Evolutionary conservation across 495 filamentous ascomycete species (phyloP).

Genomic region (Penicillium dipodomyicola): DNA sequence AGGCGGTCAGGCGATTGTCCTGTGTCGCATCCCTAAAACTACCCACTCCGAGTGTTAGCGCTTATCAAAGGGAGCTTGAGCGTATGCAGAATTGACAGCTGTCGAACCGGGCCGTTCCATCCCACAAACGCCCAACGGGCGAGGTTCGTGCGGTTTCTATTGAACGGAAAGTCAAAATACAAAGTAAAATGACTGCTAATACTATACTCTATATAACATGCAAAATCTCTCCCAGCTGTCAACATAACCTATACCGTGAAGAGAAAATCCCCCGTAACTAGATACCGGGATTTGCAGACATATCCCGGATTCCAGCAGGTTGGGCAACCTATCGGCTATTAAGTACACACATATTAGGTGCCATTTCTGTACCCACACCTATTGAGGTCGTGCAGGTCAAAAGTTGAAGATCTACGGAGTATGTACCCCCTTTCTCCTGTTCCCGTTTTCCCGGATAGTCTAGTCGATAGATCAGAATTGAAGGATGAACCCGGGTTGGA

Average conservation of each 20-base stretch:
- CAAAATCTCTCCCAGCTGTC: not conserved
- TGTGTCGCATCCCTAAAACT: not conserved
- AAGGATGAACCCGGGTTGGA: not conserved
- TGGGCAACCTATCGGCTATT: not conserved
- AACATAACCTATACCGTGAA: not conserved
- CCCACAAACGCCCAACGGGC: conserved; percentile 7
- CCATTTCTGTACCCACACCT: not conserved
- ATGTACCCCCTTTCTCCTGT: conserved; percentile 1
- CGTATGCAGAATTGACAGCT: conserved; percentile 12
- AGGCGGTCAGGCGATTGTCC: conserved; percentile 13
- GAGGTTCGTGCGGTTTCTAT: conserved; percentile 8
- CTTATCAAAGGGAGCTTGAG: not conserved
- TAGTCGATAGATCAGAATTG: conserved; percentile 11
- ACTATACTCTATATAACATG: not conserved
- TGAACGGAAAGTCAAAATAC: not conserved
- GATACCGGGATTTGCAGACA: not conserved
- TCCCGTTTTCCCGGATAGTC: not conserved
- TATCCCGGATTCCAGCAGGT: conserved; percentile 8
- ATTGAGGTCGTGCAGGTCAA: conserved; percentile 2
- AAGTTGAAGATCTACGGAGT: not conserved
- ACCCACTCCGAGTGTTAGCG: not conserved
- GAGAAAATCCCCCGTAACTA: not conserved
- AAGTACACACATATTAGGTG: conserved; percentile 1
- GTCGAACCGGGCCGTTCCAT: conserved; percentile 7
- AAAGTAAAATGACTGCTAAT: not conserved